A percentile compares a stretch with the other conserved stretches of the same genome.
phyloP scores from a whole-genome alignment of 306 rosid genomes.

The Glycyrrhiza uralensis region DNA sequence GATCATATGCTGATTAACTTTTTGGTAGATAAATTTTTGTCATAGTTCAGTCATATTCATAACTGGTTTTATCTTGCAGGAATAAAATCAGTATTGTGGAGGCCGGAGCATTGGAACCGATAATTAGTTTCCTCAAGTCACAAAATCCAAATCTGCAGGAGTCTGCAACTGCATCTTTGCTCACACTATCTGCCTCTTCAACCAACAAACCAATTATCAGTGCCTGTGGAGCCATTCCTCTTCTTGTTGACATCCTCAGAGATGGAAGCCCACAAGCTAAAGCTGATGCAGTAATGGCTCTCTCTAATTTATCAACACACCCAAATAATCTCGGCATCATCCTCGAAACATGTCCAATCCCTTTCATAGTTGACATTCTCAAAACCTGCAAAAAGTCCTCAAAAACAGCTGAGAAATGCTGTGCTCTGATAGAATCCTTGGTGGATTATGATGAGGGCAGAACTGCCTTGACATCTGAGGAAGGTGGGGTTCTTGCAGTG shows the following conservation, averaged over 20 bases:
- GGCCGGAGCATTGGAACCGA: constrained; percentile 86
- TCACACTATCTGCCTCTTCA: constrained; percentile 86
- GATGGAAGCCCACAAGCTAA: constrained; percentile 78
- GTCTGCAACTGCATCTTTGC: constrained; percentile 79
- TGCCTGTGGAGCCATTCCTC: constrained; percentile 84
- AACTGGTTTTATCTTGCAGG: constrained; percentile 50
- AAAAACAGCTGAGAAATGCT: constrained; percentile 89
- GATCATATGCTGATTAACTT: not conserved
- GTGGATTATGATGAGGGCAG: constrained; percentile 72
- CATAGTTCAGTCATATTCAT: constrained; percentile 6
- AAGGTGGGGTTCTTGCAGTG: constrained; percentile 91
- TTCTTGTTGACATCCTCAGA: constrained; percentile 72
- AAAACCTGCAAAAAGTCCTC: constrained; percentile 79
- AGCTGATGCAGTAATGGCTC: constrained; percentile 95
- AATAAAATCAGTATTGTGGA: constrained; percentile 86
- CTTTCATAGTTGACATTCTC: constrained; percentile 56
- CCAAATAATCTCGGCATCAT: constrained; percentile 53
- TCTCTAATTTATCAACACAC: constrained; percentile 81
- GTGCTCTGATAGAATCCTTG: constrained; percentile 76
- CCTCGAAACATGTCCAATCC: constrained; percentile 64
- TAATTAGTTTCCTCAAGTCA: constrained; percentile 70
- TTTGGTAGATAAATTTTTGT: not conserved
- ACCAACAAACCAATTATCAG: constrained; percentile 77
- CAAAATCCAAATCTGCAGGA: constrained; percentile 62
- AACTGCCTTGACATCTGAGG: constrained; percentile 70